Percentiles rank a stretch among this genome's conserved stretches.
phyloP scores from a whole-genome alignment of 331 rosid genomes.

The Quercus phellos region DNA sequence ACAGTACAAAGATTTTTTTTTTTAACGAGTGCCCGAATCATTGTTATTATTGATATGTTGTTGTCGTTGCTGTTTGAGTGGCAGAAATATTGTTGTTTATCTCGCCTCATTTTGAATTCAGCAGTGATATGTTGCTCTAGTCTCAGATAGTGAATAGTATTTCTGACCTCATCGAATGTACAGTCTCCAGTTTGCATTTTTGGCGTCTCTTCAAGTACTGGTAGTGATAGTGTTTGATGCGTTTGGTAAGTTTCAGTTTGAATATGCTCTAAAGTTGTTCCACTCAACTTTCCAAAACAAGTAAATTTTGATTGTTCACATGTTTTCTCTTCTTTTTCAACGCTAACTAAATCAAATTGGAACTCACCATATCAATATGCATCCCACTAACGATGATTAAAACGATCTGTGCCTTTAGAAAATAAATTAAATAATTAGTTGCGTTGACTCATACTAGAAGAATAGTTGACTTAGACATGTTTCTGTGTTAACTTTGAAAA shows the following conservation, averaged over 20 bases:
- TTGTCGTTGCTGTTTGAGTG: not conserved
- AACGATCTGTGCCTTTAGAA: constrained; percentile 13
- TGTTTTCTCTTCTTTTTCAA: not conserved
- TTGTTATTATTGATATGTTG: no score
- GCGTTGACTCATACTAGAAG: not conserved
- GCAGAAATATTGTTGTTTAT: not conserved
- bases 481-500: not conserved
- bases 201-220: not conserved
- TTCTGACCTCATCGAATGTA: constrained; percentile 17
- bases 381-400: constrained; percentile 1
- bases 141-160: not conserved
- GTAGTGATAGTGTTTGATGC: constrained; percentile 19
- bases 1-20: constrained; percentile 14
- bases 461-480: not conserved
- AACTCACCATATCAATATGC: not conserved
- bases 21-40: not conserved
- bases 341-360: not conserved
- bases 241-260: constrained; percentile 19
- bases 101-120: not conserved
- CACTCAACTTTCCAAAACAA: not conserved
- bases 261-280: not conserved
- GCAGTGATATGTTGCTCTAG: constrained; percentile 24
- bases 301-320: constrained; percentile 13
- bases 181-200: constrained; percentile 17
- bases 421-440: not conserved